These are phyloP conservation scores for Penicillium decumbens DNA, from an alignment of 2,329 filamentous ascomycete species.

Conservation along the genomic window DNA sequence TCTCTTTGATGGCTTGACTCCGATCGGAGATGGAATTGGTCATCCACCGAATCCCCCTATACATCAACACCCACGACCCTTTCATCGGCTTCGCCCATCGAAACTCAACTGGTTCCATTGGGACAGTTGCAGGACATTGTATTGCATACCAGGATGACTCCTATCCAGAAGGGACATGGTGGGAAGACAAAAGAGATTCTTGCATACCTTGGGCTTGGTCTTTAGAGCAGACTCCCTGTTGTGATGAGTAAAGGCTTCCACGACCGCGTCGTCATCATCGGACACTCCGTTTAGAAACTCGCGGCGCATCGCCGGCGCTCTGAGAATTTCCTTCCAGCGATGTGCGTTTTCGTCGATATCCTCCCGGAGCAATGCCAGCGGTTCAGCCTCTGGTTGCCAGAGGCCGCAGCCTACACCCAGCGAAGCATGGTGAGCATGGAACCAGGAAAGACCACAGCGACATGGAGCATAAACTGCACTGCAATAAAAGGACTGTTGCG, in stretches of 20 bases:
- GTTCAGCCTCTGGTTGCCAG: constrained; percentile 68
- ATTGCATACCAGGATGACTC: neutral
- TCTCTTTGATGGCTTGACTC: neutral
- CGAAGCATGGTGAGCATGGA: neutral
- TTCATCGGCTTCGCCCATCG: neutral
- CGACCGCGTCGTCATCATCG: constrained; percentile 54
- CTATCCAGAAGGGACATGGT: neutral
- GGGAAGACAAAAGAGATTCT: constrained; percentile 24
- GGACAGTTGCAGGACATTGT: neutral
- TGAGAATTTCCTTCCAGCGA: constrained; percentile 64
- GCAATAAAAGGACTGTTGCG: neutral
- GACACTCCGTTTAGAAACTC: constrained; percentile 59
- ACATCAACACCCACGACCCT: neutral
- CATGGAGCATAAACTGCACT: neutral
- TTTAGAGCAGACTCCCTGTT: constrained; percentile 76
- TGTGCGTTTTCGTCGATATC: constrained; percentile 71
- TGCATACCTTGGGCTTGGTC: constrained; percentile 71
- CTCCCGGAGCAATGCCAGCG: constrained; percentile 63
- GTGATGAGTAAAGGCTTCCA: constrained; percentile 64
- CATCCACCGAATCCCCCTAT: neutral
- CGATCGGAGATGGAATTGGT: neutral
- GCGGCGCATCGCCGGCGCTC: constrained; percentile 56
- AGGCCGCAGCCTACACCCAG: constrained; percentile 62
- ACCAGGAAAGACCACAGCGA: neutral
- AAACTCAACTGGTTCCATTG: neutral